These are phyloP conservation scores for Cyberlindnera veronae DNA, from an alignment of 805 yeast genomes.

Conservation along the genomic window DNA sequence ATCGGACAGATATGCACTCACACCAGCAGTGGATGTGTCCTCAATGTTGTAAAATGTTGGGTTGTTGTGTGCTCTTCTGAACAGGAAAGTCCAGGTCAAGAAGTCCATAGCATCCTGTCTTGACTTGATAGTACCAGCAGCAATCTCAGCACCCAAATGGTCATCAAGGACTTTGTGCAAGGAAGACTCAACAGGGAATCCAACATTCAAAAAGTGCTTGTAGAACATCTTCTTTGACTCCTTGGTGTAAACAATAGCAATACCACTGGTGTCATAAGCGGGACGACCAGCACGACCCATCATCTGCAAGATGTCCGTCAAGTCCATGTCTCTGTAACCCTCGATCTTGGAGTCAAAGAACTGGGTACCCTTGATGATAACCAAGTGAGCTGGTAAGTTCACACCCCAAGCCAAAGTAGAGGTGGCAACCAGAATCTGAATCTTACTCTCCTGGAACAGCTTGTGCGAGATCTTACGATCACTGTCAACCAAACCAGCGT, in stretches of 20 bases:
- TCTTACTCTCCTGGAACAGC: constrained; percentile 78
- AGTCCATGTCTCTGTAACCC: constrained; percentile 89
- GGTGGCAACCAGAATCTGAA: constrained; percentile 88
- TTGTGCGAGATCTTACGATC: constrained; percentile 88
- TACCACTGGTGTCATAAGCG: constrained; percentile 88
- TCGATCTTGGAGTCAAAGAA: constrained; percentile 92
- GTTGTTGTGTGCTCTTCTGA: constrained; percentile 87
- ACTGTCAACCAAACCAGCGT: constrained; percentile 91
- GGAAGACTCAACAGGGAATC: constrained; percentile 92
- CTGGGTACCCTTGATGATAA: constrained; percentile 94
- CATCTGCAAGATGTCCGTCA: constrained; percentile 94
- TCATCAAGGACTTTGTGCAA: constrained; percentile 77
- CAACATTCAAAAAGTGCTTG: constrained; percentile 82
- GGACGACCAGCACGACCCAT: constrained; percentile 99
- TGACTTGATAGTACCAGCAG: constrained; percentile 83
- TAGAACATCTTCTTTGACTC: constrained; percentile 81
- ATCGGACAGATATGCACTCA: constrained; percentile 65
- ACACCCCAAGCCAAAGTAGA: constrained; percentile 99
- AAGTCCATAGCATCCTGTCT: constrained; percentile 93
- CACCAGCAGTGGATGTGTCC: constrained; percentile 73
- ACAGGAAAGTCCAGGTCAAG: constrained; percentile 93
- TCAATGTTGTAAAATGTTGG: constrained; percentile 89
- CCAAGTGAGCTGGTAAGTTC: constrained; percentile 95
- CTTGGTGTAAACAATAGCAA: constrained; percentile 86
- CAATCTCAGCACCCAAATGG: constrained; percentile 93